These are phyloP conservation scores for Auxenochlorella protothecoides DNA, from an alignment of 139 green algal genomes.

Conservation along the genomic window DNA sequence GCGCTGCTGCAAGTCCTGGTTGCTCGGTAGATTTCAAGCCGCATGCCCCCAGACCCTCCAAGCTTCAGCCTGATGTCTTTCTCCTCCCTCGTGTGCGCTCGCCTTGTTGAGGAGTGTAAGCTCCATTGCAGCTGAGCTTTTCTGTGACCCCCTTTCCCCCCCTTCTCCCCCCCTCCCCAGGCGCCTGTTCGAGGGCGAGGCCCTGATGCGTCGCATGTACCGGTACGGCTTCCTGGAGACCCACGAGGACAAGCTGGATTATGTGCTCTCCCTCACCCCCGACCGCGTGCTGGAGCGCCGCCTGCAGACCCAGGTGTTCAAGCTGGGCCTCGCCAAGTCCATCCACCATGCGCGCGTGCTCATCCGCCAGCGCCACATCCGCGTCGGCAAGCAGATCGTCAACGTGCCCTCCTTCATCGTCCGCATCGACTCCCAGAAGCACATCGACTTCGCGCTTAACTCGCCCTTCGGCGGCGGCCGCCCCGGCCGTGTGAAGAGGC, in stretches of 20 bases:
- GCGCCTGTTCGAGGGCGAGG: constrained; percentile 95
- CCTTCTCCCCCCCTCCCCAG: neutral
- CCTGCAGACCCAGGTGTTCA: constrained; percentile 98
- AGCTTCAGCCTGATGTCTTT: no score
- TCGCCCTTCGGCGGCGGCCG: constrained; percentile 93
- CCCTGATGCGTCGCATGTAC: constrained; percentile 90
- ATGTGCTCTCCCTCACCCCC: constrained; percentile 89
- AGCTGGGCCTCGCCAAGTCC: constrained; percentile 97
- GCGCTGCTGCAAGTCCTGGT: no score
- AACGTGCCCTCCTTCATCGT: constrained; percentile 98
- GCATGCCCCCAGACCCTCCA: no score
- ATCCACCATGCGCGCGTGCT: constrained; percentile 98
- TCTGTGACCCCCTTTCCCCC: no score
- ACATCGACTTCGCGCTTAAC: constrained; percentile 99
- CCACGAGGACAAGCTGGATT: constrained; percentile 97
- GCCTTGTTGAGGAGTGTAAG: no score
- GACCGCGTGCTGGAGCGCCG: constrained; percentile 73
- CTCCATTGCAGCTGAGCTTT: no score
- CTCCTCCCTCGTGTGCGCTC: no score
- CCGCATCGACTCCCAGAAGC: constrained; percentile 97
- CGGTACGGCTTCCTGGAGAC: constrained; percentile 94
- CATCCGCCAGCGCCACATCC: constrained; percentile 97
- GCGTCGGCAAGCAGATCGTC: constrained; percentile 99
- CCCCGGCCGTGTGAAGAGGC: constrained; percentile 89
- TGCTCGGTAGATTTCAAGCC: no score